Percentiles rank a stretch among this genome's conserved stretches.
Evolutionary conservation across 257 asterid species (phyloP).

Genomic region (Solanum arcanum): DNA sequence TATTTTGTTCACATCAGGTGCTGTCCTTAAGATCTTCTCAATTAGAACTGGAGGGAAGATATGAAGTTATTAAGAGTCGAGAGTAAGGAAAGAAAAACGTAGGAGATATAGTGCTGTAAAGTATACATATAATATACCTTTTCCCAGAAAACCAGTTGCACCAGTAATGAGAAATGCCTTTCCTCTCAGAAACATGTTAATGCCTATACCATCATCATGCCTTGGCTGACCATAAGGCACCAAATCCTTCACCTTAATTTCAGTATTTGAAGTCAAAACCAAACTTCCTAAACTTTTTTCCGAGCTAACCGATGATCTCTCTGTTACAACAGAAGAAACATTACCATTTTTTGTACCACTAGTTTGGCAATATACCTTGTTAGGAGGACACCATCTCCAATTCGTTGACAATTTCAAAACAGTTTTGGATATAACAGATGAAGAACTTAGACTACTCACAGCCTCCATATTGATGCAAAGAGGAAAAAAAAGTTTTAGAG

Average conservation of each 20-base stretch:
- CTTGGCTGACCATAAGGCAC: conserved; percentile 14
- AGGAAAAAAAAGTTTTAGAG: conserved; percentile 5
- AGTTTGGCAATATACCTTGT: conserved; percentile 31
- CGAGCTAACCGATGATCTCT: conserved; percentile 29
- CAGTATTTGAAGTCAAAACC: conserved; percentile 36
- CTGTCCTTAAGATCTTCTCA: conserved; percentile 73
- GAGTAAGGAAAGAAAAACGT: background rate
- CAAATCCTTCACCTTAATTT: conserved; percentile 28
- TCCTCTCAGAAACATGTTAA: conserved; percentile 46
- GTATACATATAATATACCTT: conserved; percentile 36
- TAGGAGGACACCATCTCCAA: background rate
- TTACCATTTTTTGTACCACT: conserved; percentile 34
- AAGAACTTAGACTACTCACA: conserved; percentile 31
- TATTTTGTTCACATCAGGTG: conserved; percentile 73
- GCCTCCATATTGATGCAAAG: conserved; percentile 51
- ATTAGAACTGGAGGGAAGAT: conserved; percentile 50
- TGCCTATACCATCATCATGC: conserved; percentile 57
- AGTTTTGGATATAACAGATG: conserved; percentile 19
- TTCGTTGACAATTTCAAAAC: background rate
- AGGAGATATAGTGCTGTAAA: background rate
- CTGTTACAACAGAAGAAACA: conserved; percentile 47
- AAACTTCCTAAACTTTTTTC: conserved; percentile 26
- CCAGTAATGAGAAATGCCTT: conserved; percentile 58
- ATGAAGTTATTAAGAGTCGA: background rate
- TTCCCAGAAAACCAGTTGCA: conserved; percentile 68